Evolutionary conservation across 768 basidiomycete genomes (phyloP), one percentile per base, ranked within the genome.

Genomic region (Boletus edulis): DNA sequence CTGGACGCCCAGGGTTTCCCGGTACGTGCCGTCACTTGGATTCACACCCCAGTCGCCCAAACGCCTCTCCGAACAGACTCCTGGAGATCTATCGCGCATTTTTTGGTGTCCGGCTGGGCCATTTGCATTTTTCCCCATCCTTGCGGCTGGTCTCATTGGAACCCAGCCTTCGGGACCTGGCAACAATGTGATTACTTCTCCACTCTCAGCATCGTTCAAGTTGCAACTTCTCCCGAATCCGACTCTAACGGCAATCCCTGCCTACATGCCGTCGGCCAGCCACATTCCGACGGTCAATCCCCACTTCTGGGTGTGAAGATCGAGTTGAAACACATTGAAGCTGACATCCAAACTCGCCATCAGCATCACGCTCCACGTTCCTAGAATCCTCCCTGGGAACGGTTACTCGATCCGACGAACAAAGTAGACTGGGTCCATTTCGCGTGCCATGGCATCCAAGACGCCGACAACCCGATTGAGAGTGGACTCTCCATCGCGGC

Each of bases 401-500:
- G 7, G 48, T 49, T 39, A 2, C 41, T 58, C 10, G 5, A 5
- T 1, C 18, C 40, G 38, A 31, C 20, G 48, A 40, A 31, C 4
- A 27, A 31, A 7, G 27, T 38, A 11, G 48, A 49, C 18, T 49
- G 48, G 48, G 48, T 40, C n/a, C 48, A 49, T 40, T 49, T 49
- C n/a, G 27, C 48, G 18, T 40, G 29, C 18, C 48, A 49, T 13
- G 48, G 24, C 4, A 31, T 49, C 38, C 48, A 49, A 31, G 38
- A 49, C 12, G 15, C 10, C 7, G 13, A 29, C 5, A 18, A 13
- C 12, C 67, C 72, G 7, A 45, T 59, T 1, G 51, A 67, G 7
- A 69, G 65, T 18, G 60, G 50, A 7, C 62, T 73, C 37, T 40
- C 52, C 2, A 61, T 73, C 20, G 55, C 55, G 0, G 31, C 56